Evolutionary conservation across 2,329 filamentous ascomycete species (phyloP).

Genomic region (Claviceps africana): DNA sequence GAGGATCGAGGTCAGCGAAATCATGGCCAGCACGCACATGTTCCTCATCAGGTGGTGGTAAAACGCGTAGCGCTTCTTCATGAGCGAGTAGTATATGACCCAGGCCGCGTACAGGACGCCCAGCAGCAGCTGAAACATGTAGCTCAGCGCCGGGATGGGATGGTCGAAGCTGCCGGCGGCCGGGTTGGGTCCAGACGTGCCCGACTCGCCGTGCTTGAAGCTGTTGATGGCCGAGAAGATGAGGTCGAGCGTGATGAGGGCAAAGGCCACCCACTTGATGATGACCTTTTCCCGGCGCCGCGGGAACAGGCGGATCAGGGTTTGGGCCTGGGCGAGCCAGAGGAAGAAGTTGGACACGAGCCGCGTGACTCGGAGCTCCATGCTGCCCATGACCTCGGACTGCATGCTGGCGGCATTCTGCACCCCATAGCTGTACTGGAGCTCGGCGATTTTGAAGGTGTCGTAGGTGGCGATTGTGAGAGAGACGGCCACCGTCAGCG

Average conservation of each 20-base stretch:
- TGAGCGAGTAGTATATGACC: slow-evolving; percentile 87
- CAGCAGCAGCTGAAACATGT: slow-evolving; percentile 77
- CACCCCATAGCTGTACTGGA: slow-evolving; percentile 65
- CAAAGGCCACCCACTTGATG: slow-evolving; percentile 97
- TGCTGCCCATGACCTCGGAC: slow-evolving; percentile 64
- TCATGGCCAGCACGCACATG: slow-evolving; percentile 63
- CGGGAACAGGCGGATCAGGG: slow-evolving; percentile 85
- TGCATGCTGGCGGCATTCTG: slow-evolving; percentile 70
- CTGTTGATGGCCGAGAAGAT: slow-evolving; percentile 87
- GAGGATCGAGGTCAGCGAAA: slow-evolving; percentile 70
- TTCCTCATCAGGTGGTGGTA: slow-evolving; percentile 86
- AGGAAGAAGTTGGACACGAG: slow-evolving; percentile 93
- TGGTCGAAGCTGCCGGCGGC: slow-evolving; percentile 69
- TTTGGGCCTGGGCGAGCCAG: slow-evolving; percentile 96
- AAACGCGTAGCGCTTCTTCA: slow-evolving; percentile 81
- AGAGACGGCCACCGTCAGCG: slow-evolving; percentile 63
- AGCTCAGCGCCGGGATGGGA: slow-evolving; percentile 80
- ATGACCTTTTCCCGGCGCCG: slow-evolving; percentile 95
- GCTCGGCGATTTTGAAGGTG: slow-evolving; percentile 71
- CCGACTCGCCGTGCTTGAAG: slow-evolving; percentile 41
- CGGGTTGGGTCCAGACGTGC: slow-evolving; percentile 34
- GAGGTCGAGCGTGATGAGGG: slow-evolving; percentile 78
- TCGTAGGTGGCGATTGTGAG: slow-evolving; percentile 87
- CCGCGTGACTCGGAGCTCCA: slow-evolving; percentile 77
- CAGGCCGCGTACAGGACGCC: slow-evolving; percentile 82